Base-by-base conservation (phyloP, 495 filamentous ascomycete species). In the Cercophora newfieldiana region DNA sequence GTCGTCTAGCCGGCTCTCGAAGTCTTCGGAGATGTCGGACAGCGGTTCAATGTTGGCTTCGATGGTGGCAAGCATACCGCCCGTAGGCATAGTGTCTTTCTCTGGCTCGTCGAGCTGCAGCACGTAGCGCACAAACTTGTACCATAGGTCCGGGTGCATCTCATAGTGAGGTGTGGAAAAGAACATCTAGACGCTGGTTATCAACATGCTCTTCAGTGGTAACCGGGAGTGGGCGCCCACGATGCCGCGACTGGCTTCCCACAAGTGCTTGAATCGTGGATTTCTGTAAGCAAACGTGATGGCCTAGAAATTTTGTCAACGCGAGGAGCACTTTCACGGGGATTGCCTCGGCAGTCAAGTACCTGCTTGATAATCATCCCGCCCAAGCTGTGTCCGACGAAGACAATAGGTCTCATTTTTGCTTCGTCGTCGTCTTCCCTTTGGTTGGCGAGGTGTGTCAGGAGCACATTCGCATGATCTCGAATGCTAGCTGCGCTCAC, bases 361-460 rank as follows among this genome's bases (percentile, higher is more conserved):
- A n/a, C n/a, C n/a, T 63, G 29, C 26, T 61, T 64, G 56, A 65
- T 60, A 1, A 64, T 7, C 48, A 65, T 61, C 28, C 65, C 65
- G 7, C 65, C 65, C 24, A 67, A 44, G 51, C 65, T 67, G 30
- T 67, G 65, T 19, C 65, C 65, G 5, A 67, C 59, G 44, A 62
- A 67, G 29, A 67, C 44, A 22, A 67, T 62, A 22, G 59, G 59
- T 24, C 59, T 61, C 48, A 58, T 12, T 53, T 55, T 19, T 16
- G 44, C 44, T 25, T 7, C 12, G 21, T 7, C 19, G 55, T 51
- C 62, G 10, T 10, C 24, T 24, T 50, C 10, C 3, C 48, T 19
- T 37, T 33, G n/a, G 7, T 59, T 1, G 47, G 37, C 25, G 6
- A 66, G 12, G 8, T 3, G 0, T 1, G 3, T 58, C 8, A 67